Base-by-base conservation (phyloP, 2,329 filamentous ascomycete species). In the Xylariaceae sp. region DNA sequence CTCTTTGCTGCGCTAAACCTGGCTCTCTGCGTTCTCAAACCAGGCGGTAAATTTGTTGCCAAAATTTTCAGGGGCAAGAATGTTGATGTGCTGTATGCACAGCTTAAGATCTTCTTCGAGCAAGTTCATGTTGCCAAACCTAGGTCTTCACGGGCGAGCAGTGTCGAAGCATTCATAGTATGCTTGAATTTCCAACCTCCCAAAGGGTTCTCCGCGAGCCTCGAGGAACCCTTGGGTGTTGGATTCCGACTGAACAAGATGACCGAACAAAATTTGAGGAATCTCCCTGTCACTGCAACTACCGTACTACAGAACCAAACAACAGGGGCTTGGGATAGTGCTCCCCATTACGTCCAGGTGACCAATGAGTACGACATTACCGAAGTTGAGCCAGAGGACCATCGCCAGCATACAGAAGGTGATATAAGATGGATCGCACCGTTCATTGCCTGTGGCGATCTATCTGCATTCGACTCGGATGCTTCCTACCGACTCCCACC, bases 21-120 rank as follows among this genome's bases (percentile, higher is more conserved):
- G 2, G 92, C 95, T 0, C 85, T 97, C 11, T 96, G 94, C 71
- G 92, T 99, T 11, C 84, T 99, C 19, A 90, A 90, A 58, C 93
- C 93, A 0, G 95, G 95, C 39, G 95, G 95, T 61, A 96, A 92
- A 70, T 99, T 99, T 67, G 94, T 99, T 6, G 95, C 95, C 58
- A 99, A 99, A 79, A 97, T 99, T 60, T 99, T 99, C 78, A 82
- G 95, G 14, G 93, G 91, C 14, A 88, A 92, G 66, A 95, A 98
- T 69, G 93, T 98, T n/a, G 95, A 98, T 71, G 80, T 98, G 21
- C 84, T 99, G 7, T 98, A 95, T 71, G 92, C 92, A 2, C 95
- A 99, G 73, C 83, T 99, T 50, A 95, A 93, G 73, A 86, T 94
- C 17, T 92, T 98, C 52, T 99, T 99, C 66, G 86, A 89, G 64